A percentile compares a stretch with the other conserved stretches of the same genome.
Conservation (phyloP, 163 green algal genomes). For the Scenedesmus sp. region DNA sequence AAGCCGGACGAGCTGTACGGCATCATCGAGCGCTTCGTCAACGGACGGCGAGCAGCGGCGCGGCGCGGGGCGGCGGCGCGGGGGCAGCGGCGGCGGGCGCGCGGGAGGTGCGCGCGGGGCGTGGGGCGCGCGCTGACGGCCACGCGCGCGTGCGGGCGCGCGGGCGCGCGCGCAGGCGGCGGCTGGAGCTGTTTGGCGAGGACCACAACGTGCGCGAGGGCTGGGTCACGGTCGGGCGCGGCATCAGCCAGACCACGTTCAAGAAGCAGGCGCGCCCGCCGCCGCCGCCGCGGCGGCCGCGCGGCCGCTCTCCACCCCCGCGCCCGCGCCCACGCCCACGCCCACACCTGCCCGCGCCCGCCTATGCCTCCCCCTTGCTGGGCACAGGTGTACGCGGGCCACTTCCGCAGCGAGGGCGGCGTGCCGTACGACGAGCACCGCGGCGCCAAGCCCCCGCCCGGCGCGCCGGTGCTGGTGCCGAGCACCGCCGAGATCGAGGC, state of each 20-base stretch:
- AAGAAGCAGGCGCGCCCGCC: constrained; percentile 28
- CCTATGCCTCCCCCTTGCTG: background rate
- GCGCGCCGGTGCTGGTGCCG: constrained; percentile 71
- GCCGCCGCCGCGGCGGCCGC: no score
- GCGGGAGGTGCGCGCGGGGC: no score
- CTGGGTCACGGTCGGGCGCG: constrained; percentile 82
- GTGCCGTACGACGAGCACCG: constrained; percentile 56
- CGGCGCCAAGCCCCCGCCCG: constrained; percentile 51
- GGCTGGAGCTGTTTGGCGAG: constrained; percentile 88
- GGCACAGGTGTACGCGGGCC: constrained; percentile 54
- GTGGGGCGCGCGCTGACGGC: no score
- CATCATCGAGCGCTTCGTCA: constrained; percentile 84
- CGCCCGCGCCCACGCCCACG: no score
- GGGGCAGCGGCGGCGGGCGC: no score
- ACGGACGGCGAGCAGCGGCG: constrained; percentile 26
- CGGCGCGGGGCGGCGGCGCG: no score
- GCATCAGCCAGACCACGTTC: constrained; percentile 56
- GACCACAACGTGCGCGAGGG: constrained; percentile 87
- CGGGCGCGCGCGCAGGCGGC: constrained; percentile 55
- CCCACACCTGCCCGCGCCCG: no score
- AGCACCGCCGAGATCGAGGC: constrained; percentile 77
- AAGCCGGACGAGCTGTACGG: constrained; percentile 88
- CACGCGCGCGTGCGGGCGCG: no score
- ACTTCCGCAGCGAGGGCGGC: constrained; percentile 63
- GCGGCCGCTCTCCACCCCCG: background rate